Conservation (phyloP, 331 rosid genomes). For the Acacia pycnantha region DNA sequence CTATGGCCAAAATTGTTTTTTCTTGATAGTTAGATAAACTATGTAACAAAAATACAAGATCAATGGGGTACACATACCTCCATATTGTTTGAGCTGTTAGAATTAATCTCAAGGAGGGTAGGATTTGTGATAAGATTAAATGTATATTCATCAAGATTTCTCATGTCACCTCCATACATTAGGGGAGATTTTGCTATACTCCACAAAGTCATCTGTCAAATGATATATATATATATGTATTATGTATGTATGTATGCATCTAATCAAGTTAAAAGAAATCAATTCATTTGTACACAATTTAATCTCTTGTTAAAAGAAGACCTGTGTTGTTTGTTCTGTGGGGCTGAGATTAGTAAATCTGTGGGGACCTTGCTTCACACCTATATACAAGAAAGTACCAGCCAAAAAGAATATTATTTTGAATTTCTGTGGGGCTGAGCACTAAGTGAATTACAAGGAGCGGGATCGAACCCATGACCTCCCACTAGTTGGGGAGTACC, state of each 20-base stretch:
- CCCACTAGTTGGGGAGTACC: too few relatives aligned
- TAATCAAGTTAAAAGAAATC: too few relatives aligned
- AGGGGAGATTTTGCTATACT: slow-evolving; percentile 89
- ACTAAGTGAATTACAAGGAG: too few relatives aligned
- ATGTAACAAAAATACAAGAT: not conserved
- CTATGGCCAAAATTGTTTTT: too few relatives aligned
- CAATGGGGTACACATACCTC: slow-evolving; percentile 45
- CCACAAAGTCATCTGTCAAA: slow-evolving; percentile 82
- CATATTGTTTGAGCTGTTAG: slow-evolving; percentile 54
- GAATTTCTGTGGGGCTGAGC: too few relatives aligned
- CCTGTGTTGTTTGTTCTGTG: slow-evolving; percentile 47
- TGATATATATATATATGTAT: not conserved
- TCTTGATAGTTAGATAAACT: not conserved
- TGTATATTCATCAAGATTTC: slow-evolving; percentile 54
- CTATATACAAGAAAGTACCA: not conserved
- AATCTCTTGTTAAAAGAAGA: not conserved
- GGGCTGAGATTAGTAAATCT: slow-evolving; percentile 44
- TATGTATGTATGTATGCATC: too few relatives aligned
- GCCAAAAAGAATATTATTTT: not conserved
- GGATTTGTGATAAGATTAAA: slow-evolving; percentile 64
- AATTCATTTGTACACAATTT: not conserved
- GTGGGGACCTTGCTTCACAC: slow-evolving; percentile 13
- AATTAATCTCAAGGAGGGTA: slow-evolving; percentile 59
- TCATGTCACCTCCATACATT: slow-evolving; percentile 83
- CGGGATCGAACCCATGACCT: too few relatives aligned